Evolutionary conservation across 192 early-diverging fungal species (phyloP).

Genomic region (Pilobolus umbonatus): DNA sequence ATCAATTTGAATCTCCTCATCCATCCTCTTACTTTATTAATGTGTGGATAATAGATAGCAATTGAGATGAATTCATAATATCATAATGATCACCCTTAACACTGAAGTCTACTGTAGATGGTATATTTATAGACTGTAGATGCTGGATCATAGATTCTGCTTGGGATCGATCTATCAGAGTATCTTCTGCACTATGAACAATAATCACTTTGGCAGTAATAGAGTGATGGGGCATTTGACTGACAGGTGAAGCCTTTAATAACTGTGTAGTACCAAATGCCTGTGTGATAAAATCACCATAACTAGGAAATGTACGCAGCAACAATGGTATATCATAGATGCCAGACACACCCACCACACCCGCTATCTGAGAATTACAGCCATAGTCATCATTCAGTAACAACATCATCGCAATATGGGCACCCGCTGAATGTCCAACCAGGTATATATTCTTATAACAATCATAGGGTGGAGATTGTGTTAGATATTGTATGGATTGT

Average conservation of each 20-base stretch:
- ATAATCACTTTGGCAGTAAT: slow-evolving; percentile 50
- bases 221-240: not conserved
- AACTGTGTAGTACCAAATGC: slow-evolving; percentile 56
- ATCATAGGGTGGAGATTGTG: slow-evolving; percentile 11
- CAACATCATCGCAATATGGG: slow-evolving; percentile 61
- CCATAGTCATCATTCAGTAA: slow-evolving; percentile 44
- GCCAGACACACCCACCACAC: slow-evolving; percentile 74
- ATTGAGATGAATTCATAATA: slow-evolving; percentile 17
- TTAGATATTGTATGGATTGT: slow-evolving; percentile 48
- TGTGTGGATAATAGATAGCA: no score
- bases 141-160: slow-evolving; percentile 26
- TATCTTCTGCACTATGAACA: slow-evolving; percentile 64
- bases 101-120: slow-evolving; percentile 5
- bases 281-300: slow-evolving; percentile 65
- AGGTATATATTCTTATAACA: slow-evolving; percentile 41
- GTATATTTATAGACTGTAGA: slow-evolving; percentile 1
- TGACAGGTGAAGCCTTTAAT: slow-evolving; percentile 45
- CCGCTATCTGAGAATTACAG: slow-evolving; percentile 34
- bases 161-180: slow-evolving; percentile 61
- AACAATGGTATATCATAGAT: slow-evolving; percentile 78
- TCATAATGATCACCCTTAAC: slow-evolving; percentile 18
- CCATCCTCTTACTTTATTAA: not conserved
- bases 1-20: no score
- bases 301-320: slow-evolving; percentile 56
- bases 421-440: slow-evolving; percentile 78